Evolutionary conservation across 495 filamentous ascomycete species (phyloP), one percentile per base, ranked within the genome.

Genomic region (Letharia columbiana): DNA sequence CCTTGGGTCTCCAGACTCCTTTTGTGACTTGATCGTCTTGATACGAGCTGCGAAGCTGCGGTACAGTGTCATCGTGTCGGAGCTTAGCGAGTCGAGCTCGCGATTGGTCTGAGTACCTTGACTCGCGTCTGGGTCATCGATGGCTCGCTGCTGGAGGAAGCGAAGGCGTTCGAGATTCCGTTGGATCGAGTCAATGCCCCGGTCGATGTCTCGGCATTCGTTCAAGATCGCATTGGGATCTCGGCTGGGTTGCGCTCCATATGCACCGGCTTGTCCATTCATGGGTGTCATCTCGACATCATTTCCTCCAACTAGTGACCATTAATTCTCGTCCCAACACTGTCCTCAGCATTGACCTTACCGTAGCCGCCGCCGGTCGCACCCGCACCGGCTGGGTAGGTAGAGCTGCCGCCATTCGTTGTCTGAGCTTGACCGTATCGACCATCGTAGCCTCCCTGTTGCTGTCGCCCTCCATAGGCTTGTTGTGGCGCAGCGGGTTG

Each of bases 51-150:
- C 86, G 66, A 98, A 82, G 66, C 81, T 82, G 63, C 88, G 87
- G 75, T 95, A 96, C 37, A 84, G 78, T 56, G 83, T 85, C 83
- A 94, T 95, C 68, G 91, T 91, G 67, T 92, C 85, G 35, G 87
- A 74, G 68, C 80, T 81, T 47, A 87, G 72, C 54, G 72, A 69
- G 59, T 89, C 86, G 45, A 92, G 76, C 68, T 87, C 77, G 41
- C 79, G 75, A 66, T 83, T 83, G 52, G 80, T 81, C 35, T 77
- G 75, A 49, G 78, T 82, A 49, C 71, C 75, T 44, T 79, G 73
- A 5, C 80, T 80, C 50, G 78, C 78, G 68, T 86, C 83, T 59
- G 84, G 77, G 67, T 89, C 86, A 67, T 82, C 80, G 62, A 88
- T 79, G 37, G 81, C 79, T 62, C 78, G 75, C 50, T 81, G 77